phyloP scores from a whole-genome alignment of 2,329 filamentous ascomycete species.

The Diaporthe sp. region DNA sequence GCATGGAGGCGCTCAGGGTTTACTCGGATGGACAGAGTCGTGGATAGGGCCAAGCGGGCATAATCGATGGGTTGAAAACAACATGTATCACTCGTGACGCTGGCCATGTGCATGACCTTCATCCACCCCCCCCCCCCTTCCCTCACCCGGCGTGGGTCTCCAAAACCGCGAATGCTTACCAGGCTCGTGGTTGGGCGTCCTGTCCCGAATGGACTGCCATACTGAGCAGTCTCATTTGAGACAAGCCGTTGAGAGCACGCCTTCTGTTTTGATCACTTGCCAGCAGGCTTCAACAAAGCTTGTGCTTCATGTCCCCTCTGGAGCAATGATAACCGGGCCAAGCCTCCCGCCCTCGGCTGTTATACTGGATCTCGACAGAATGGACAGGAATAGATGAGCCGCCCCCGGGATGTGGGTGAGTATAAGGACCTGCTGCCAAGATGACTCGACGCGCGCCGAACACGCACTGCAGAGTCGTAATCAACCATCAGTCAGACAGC shows the following conservation, averaged over 20 bases:
- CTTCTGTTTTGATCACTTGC: not conserved
- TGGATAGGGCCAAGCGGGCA: constrained; percentile 10
- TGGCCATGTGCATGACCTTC: not conserved
- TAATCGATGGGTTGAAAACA: constrained; percentile 9
- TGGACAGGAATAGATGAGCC: not conserved
- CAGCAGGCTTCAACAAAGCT: not conserved
- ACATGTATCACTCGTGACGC: not conserved
- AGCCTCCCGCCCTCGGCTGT: not conserved
- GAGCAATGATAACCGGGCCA: not conserved
- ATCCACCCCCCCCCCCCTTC: not conserved
- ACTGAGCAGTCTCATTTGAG: not conserved
- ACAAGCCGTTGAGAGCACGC: not conserved
- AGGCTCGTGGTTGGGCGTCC: no score
- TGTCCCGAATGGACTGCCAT: not conserved
- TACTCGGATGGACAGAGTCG: not conserved
- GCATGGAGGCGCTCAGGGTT: not conserved
- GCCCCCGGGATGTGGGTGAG: constrained; percentile 1
- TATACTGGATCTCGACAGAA: not conserved
- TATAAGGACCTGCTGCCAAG: not conserved
- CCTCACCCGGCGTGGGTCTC: not conserved
- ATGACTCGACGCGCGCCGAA: no score
- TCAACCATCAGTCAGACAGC: not conserved
- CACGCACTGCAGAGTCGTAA: constrained; percentile 6
- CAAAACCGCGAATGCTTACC: not conserved
- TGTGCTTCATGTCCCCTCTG: not conserved